Percentiles rank a stretch among this genome's conserved stretches.
Evolutionary conservation across 116 monocot species (phyloP).

Genomic region (Papilionanthe hybrid): DNA sequence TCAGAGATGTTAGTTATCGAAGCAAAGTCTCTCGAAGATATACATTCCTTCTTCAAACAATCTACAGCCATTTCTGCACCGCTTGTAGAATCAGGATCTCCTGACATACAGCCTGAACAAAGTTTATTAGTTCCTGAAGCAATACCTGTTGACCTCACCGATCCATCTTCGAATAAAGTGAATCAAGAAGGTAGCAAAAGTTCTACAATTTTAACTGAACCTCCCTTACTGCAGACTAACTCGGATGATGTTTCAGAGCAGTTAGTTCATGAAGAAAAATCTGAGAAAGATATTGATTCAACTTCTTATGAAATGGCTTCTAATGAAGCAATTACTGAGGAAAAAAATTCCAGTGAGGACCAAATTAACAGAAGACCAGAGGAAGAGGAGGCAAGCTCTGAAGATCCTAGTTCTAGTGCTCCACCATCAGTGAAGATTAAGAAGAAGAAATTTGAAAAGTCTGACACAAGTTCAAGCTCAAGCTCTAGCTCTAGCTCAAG

Average conservation of each 20-base stretch:
- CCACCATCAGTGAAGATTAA: background rate
- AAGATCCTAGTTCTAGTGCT: background rate
- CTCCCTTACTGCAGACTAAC: background rate
- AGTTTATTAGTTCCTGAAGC: background rate
- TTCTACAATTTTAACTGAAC: background rate
- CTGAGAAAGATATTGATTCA: background rate
- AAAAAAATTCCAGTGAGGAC: background rate
- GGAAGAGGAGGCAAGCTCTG: background rate
- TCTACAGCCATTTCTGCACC: background rate
- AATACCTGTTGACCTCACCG: background rate
- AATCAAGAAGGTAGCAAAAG: background rate
- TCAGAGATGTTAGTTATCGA: conserved; percentile 14
- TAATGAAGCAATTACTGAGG: background rate
- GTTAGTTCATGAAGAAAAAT: background rate
- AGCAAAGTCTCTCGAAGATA: conserved; percentile 18
- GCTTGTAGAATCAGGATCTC: background rate
- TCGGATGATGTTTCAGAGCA: background rate
- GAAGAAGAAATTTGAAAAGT: conserved; percentile 11
- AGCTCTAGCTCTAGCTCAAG: conserved; percentile 14
- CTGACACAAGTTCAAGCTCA: conserved; percentile 11
- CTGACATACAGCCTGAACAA: background rate
- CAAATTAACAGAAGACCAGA: background rate
- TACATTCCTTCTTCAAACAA: background rate
- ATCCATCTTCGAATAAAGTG: background rate
- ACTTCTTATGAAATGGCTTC: background rate